Percentiles rank a stretch among this genome's conserved stretches.
Conservation (phyloP, 495 filamentous ascomycete genomes). For the Corynascus novoguineensis region DNA sequence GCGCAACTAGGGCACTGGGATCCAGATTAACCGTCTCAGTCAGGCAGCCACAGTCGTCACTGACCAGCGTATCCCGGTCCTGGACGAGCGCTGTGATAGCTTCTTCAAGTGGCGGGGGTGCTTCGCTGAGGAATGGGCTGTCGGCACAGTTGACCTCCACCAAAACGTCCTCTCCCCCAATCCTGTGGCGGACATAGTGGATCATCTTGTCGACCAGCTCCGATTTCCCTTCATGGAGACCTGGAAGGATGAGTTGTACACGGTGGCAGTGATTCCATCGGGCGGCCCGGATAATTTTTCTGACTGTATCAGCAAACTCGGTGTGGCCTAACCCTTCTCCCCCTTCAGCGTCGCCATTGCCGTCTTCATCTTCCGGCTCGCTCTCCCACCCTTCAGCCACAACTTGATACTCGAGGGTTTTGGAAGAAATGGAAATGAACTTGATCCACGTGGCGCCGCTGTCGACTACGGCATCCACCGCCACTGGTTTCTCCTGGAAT, state of each 20-base stretch:
- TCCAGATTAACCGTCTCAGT: constrained; percentile 37
- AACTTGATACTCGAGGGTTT: constrained; percentile 29
- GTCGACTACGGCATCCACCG: constrained; percentile 30
- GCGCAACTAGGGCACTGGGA: constrained; percentile 36
- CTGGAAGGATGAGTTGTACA: constrained; percentile 24
- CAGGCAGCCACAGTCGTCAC: constrained; percentile 26
- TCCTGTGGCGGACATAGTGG: constrained; percentile 15
- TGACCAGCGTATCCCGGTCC: constrained; percentile 20
- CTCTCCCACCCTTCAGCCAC: constrained; percentile 30
- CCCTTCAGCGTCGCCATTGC: not conserved
- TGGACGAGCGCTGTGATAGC: constrained; percentile 23
- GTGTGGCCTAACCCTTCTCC: constrained; percentile 22
- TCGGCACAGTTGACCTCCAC: constrained; percentile 27
- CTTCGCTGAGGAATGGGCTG: constrained; percentile 19
- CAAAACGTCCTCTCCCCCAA: constrained; percentile 19
- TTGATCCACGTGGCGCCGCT: constrained; percentile 33
- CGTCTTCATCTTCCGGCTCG: constrained; percentile 17
- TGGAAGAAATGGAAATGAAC: constrained; percentile 27
- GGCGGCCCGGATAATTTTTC: constrained; percentile 27
- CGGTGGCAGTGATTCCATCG: constrained; percentile 32
- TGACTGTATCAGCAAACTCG: constrained; percentile 26
- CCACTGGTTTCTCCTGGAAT: constrained; percentile 25
- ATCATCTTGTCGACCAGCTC: constrained; percentile 26
- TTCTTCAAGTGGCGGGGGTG: constrained; percentile 15
- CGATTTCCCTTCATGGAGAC: constrained; percentile 25